Conservation (phyloP, 2,329 filamentous ascomycete species). For the Colletotrichum abscissum region DNA sequence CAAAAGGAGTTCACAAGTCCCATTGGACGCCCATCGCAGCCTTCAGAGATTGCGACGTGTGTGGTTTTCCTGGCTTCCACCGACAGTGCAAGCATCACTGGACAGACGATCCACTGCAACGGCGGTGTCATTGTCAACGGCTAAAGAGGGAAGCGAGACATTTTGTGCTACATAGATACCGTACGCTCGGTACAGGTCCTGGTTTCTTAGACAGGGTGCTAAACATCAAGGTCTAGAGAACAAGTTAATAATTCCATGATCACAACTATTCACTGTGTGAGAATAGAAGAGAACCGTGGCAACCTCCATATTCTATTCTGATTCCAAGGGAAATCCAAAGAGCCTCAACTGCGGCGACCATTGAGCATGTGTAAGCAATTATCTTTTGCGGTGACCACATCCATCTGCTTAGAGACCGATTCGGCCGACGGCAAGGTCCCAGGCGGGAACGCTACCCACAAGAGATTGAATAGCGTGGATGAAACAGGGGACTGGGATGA, state of each 20-base stretch:
- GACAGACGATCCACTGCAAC: conserved; percentile 72
- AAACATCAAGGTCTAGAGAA: background rate
- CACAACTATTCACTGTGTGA: no score
- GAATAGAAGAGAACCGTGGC: no score
- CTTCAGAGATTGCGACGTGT: conserved; percentile 83
- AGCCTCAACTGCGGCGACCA: no score
- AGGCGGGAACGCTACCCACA: conserved; percentile 20
- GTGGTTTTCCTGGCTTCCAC: conserved; percentile 83
- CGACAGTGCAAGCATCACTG: conserved; percentile 80
- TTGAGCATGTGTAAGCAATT: background rate
- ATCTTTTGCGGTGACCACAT: background rate
- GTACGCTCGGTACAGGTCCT: conserved; percentile 1
- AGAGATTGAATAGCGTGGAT: conserved; percentile 7
- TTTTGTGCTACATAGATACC: background rate
- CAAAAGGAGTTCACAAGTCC: conserved; percentile 79
- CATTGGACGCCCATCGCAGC: conserved; percentile 83
- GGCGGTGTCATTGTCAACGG: conserved; percentile 62
- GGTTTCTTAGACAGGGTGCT: background rate
- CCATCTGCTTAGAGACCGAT: background rate
- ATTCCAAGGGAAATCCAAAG: background rate
- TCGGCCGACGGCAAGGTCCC: background rate
- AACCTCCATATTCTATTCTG: background rate
- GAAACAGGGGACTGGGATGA: conserved; percentile 23
- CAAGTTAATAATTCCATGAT: background rate
- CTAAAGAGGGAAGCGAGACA: conserved; percentile 40